These are phyloP conservation scores for Xylariales sp. DNA, from an alignment of 2,329 filamentous ascomycete species.

Conservation along the genomic window DNA sequence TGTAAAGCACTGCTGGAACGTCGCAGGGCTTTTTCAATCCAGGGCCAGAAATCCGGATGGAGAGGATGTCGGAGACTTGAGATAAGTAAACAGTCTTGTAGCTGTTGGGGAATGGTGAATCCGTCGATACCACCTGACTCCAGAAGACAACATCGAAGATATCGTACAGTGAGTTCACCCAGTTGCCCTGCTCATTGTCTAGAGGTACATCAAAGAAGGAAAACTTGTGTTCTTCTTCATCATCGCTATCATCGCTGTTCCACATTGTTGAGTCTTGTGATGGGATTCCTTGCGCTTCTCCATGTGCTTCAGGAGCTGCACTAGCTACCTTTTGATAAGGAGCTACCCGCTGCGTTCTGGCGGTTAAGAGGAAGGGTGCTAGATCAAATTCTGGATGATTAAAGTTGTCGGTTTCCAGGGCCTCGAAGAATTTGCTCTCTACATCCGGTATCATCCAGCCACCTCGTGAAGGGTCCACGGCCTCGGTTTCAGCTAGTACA, in stretches of 20 bases:
- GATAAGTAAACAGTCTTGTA: slow-evolving; percentile 38
- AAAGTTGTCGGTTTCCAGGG: slow-evolving; percentile 12
- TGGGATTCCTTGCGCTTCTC: background rate
- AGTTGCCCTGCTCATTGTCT: slow-evolving; percentile 27
- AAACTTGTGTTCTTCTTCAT: slow-evolving; percentile 31
- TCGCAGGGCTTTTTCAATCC: slow-evolving; percentile 40
- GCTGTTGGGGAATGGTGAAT: slow-evolving; percentile 25
- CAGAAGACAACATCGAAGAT: slow-evolving; percentile 45
- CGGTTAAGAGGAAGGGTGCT: background rate
- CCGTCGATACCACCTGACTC: slow-evolving; percentile 34
- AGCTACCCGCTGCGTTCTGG: background rate
- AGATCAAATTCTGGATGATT: slow-evolving; percentile 14
- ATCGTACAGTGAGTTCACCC: slow-evolving; percentile 41
- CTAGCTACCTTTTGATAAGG: background rate
- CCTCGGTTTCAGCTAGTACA: slow-evolving; percentile 33
- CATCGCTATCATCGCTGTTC: slow-evolving; percentile 21
- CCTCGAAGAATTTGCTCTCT: slow-evolving; percentile 36
- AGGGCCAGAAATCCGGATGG: slow-evolving; percentile 38
- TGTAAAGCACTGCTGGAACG: slow-evolving; percentile 47
- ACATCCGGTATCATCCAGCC: slow-evolving; percentile 35
- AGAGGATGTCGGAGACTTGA: slow-evolving; percentile 46
- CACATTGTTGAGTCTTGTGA: slow-evolving; percentile 3
- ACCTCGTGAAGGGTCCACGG: slow-evolving; percentile 22
- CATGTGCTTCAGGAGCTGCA: background rate
- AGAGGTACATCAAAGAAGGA: slow-evolving; percentile 38